Evolutionary conservation across 768 basidiomycete genomes (phyloP).

Genomic region (Russula sp.): DNA sequence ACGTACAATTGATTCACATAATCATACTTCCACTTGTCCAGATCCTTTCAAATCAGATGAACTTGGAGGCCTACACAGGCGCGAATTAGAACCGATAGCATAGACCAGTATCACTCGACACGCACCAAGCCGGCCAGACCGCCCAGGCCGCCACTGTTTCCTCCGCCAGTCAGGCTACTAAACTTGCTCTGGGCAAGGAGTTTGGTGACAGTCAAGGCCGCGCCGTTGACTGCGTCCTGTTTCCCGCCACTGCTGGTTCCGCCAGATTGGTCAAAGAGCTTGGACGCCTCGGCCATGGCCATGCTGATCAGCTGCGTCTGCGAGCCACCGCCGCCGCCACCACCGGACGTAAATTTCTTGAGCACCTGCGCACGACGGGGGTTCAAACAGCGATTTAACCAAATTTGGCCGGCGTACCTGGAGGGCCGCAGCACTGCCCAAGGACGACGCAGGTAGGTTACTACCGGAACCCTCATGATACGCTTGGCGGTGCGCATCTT

Average conservation of each 20-base stretch:
- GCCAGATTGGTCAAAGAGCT: slow-evolving; percentile 66
- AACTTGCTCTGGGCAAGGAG: slow-evolving; percentile 65
- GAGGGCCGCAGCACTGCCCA: slow-evolving; percentile 78
- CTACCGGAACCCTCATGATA: slow-evolving; percentile 48
- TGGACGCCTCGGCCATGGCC: slow-evolving; percentile 77
- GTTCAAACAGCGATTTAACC: background rate
- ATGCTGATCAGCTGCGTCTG: slow-evolving; percentile 65
- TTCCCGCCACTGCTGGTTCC: slow-evolving; percentile 59
- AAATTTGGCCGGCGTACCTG: slow-evolving; percentile 37
- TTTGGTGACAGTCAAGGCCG: slow-evolving; percentile 83
- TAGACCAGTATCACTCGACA: background rate
- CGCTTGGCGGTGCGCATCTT: slow-evolving; percentile 51
- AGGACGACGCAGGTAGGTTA: slow-evolving; percentile 48
- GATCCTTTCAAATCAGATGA: slow-evolving; percentile 9
- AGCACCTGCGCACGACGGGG: slow-evolving; percentile 38
- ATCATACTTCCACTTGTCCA: too few species aligned
- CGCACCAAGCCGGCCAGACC: slow-evolving; percentile 38
- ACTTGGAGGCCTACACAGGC: slow-evolving; percentile 13
- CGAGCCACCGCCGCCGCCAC: slow-evolving; percentile 37
- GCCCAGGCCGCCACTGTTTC: slow-evolving; percentile 63
- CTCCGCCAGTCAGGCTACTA: slow-evolving; percentile 43
- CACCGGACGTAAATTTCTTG: slow-evolving; percentile 56
- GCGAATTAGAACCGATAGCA: slow-evolving; percentile 20
- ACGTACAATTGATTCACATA: too few species aligned
- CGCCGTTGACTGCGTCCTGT: slow-evolving; percentile 80